phyloP scores from a whole-genome alignment of 2,329 filamentous ascomycete genomes.

The Beauveria scarabaeidicola region DNA sequence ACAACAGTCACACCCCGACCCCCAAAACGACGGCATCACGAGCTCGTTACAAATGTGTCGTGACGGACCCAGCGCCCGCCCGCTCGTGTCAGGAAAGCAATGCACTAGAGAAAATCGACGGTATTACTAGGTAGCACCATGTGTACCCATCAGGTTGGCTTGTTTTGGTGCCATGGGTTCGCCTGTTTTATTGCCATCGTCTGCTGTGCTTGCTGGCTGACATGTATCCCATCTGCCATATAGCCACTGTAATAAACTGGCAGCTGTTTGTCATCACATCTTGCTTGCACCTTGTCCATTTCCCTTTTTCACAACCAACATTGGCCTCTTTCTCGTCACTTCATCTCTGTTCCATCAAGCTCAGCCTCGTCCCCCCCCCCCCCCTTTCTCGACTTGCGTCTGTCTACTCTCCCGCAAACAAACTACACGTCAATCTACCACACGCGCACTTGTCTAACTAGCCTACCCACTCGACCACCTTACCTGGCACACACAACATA shows the following conservation, averaged over 20 bases:
- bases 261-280: neutral
- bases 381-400: neutral
- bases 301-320: neutral
- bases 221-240: neutral
- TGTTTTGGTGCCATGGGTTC: neutral
- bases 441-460: neutral
- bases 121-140: neutral
- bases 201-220: neutral
- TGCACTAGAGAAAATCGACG: neutral
- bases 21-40: constrained; percentile 2
- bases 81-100: neutral
- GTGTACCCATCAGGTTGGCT: neutral
- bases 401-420: neutral
- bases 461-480: neutral
- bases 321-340: neutral
- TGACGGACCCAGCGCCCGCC: neutral
- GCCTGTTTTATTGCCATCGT: neutral
- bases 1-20: neutral
- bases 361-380: neutral
- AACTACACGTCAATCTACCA: neutral
- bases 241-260: neutral
- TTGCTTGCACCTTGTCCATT: neutral
- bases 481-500: neutral
- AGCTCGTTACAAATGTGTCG: constrained; percentile 6
- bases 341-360: neutral